Base-by-base conservation (phyloP, 163 green algal species). In the Chlorella variabilis region DNA sequence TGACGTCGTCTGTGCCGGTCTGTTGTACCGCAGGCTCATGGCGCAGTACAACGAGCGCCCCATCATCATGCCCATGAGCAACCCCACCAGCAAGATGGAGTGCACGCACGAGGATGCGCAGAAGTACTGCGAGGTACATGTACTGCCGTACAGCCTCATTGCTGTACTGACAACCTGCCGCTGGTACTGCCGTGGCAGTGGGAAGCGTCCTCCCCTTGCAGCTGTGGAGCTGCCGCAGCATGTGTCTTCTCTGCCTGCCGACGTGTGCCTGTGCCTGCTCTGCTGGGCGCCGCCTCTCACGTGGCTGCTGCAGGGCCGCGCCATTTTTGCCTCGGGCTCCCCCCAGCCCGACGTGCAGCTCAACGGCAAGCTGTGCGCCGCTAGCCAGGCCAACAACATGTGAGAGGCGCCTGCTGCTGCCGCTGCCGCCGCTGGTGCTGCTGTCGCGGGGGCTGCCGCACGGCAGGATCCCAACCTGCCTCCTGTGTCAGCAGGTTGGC, bases 31-130 rank as follows among this genome's bases (percentile, higher is more conserved):
- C 77, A 82, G 66, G 83, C 84, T 67, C 18, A 93, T 98, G 91
- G 89, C 82, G 9, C 80, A 94, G 77, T 61, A 81, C 71, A 95
- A 88, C 78, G 84, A 91, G 68, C 80, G 86, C 0, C 92, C 92
- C 42, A 91, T 95, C 77, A 91, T 95, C 75, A 89, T 95, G 62
- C 84, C 92, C 42, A 90, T 95, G 90, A 83, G 36, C 61, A 95
- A 95, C 68, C 92, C 92, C 33, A 95, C 90, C 29, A 84, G 61
- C 38, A 77, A 71, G 33, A 92, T 95, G 87, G 95, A 98, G 89
- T 97, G 93, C 88, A 97, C 91, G 1, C 85, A 91, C 42, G 85
- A 94, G 73, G 91, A 96, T 20, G 93, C 92, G 1, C 81, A 90
- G 59, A 75, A 78, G 63, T 71, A 81, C 63, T 86, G 62, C 33